Evolutionary conservation across 495 filamentous ascomycete species (phyloP).

Genomic region (Durotheca rogersii): DNA sequence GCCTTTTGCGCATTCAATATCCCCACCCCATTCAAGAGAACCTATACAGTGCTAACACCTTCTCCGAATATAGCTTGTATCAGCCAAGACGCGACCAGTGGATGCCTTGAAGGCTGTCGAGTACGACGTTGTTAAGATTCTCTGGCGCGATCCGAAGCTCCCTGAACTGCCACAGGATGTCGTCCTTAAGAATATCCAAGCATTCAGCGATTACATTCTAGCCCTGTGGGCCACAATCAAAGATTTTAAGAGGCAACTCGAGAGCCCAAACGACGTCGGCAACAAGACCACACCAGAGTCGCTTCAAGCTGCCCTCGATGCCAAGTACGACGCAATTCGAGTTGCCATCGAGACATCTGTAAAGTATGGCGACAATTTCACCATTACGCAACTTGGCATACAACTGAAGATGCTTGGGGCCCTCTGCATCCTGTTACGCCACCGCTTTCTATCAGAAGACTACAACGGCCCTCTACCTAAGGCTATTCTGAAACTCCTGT

Average conservation of each 20-base stretch:
- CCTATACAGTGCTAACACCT: slow-evolving; percentile 46
- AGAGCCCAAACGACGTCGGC: slow-evolving; percentile 44
- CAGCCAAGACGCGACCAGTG: slow-evolving; percentile 11
- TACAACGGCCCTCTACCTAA: slow-evolving; percentile 62
- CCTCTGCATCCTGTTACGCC: slow-evolving; percentile 62
- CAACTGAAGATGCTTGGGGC: slow-evolving; percentile 48
- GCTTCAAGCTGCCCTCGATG: slow-evolving; percentile 9
- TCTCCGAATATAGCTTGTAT: slow-evolving; percentile 50
- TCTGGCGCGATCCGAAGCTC: slow-evolving; percentile 61
- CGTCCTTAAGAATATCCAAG: slow-evolving; percentile 61
- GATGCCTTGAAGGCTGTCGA: slow-evolving; percentile 56
- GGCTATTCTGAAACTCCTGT: slow-evolving; percentile 66
- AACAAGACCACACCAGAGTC: slow-evolving; percentile 40
- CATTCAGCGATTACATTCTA: slow-evolving; percentile 39
- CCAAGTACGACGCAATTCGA: slow-evolving; percentile 24
- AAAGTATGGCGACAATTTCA: slow-evolving; percentile 13
- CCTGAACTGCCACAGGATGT: slow-evolving; percentile 61
- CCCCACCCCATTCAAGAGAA: slow-evolving; percentile 46
- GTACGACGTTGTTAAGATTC: slow-evolving; percentile 64
- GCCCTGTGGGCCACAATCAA: slow-evolving; percentile 61
- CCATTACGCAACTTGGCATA: slow-evolving; percentile 26
- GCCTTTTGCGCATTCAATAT: neutral
- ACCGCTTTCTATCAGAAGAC: slow-evolving; percentile 66
- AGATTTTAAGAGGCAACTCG: slow-evolving; percentile 58
- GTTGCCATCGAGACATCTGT: slow-evolving; percentile 43